Evolutionary conservation across 768 basidiomycete species (phyloP).

Genomic region (Calocera viscosa): DNA sequence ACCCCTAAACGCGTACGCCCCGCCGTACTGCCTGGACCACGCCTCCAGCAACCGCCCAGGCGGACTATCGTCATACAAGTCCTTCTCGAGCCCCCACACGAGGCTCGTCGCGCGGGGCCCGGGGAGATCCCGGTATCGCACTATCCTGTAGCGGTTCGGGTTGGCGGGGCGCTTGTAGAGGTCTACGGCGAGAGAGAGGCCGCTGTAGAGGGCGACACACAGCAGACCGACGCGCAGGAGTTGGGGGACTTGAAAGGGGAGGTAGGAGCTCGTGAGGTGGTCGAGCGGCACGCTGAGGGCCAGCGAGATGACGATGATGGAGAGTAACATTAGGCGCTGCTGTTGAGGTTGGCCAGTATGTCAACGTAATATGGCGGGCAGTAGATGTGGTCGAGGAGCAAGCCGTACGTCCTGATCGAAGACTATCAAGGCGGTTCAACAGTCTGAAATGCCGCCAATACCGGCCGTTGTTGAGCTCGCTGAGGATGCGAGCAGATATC

Average conservation of each 20-base stretch:
- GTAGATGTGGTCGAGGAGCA: too few relatives aligned
- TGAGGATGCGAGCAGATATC: too few relatives aligned
- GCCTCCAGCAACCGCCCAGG: constrained; percentile 42
- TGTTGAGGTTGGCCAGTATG: background rate
- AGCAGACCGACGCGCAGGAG: background rate
- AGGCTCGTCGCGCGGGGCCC: constrained; percentile 40
- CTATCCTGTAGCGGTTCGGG: background rate
- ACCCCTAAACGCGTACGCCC: constrained; percentile 43
- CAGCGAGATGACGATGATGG: background rate
- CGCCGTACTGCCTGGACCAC: constrained; percentile 45
- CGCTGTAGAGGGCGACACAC: background rate
- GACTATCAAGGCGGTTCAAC: too few relatives aligned
- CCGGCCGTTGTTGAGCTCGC: too few relatives aligned
- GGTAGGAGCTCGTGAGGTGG: background rate
- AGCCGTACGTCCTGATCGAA: too few relatives aligned
- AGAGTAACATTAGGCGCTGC: background rate
- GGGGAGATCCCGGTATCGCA: constrained; percentile 29
- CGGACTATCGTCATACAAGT: constrained; percentile 29
- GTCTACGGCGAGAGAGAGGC: background rate
- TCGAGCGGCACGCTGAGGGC: background rate
- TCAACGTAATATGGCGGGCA: too few relatives aligned
- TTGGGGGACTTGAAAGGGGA: background rate
- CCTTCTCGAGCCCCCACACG: constrained; percentile 53
- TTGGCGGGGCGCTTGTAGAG: background rate
- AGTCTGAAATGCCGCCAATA: too few relatives aligned